These are phyloP conservation scores for Flueggea neowawraea DNA, from an alignment of 441 rosid genomes.

Conservation along the genomic window DNA sequence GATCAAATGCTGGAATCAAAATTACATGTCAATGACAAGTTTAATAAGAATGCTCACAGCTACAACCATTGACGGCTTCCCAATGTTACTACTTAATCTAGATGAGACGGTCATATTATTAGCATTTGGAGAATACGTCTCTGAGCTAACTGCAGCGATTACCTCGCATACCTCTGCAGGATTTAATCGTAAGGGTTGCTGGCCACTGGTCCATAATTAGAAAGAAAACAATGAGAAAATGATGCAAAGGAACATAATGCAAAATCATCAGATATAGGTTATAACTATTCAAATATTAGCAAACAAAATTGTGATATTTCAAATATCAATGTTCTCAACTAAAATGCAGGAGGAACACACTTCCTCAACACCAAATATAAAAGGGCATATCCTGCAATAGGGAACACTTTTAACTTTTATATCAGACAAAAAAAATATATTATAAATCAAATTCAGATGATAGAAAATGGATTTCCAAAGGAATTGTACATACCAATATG, in stretches of 20 bases:
- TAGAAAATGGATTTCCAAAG: too few relatives aligned
- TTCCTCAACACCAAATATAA: too few relatives aligned
- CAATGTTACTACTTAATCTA: conserved; percentile 70
- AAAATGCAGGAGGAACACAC: too few relatives aligned
- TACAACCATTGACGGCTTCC: conserved; percentile 96
- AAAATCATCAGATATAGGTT: too few relatives aligned
- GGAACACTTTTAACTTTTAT: background rate
- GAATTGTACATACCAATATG: too few relatives aligned
- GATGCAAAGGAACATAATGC: too few relatives aligned
- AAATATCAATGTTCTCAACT: too few relatives aligned
- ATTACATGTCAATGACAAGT: conserved; percentile 98
- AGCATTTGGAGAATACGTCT: conserved; percentile 60
- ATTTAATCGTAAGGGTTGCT: conserved; percentile 87
- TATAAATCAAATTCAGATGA: background rate
- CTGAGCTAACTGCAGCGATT: conserved; percentile 95
- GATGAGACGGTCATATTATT: conserved; percentile 71
- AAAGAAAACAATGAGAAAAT: conserved; percentile 21
- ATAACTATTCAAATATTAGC: too few relatives aligned
- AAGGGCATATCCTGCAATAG: too few relatives aligned
- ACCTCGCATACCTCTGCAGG: conserved; percentile 95
- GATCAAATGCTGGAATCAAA: conserved; percentile 11
- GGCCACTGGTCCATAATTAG: conserved; percentile 68
- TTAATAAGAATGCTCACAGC: conserved; percentile 98
- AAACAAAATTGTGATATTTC: too few relatives aligned
- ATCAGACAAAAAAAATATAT: background rate